phyloP scores from a whole-genome alignment of 2,329 filamentous ascomycete genomes.

The Colletotrichum australisinense region DNA sequence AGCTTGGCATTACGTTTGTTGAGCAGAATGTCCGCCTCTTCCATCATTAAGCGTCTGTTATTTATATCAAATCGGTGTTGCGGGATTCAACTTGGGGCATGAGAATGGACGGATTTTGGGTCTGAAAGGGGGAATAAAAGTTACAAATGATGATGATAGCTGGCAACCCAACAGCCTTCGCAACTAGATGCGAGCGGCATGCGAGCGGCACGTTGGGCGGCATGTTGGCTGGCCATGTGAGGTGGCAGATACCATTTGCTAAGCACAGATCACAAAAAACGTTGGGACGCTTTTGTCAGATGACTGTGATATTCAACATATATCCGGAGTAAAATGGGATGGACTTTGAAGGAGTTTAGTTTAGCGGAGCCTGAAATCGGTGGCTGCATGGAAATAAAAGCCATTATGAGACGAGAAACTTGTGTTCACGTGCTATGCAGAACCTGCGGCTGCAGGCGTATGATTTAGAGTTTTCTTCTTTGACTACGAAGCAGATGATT shows the following conservation, averaged over 20 bases:
- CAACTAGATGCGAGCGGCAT: background rate
- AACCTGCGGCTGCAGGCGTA: background rate
- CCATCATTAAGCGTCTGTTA: constrained; percentile 76
- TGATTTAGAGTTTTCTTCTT: background rate
- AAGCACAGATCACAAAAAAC: background rate
- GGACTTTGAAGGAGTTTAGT: background rate
- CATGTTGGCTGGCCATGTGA: background rate
- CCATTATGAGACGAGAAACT: background rate
- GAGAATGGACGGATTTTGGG: constrained; percentile 14
- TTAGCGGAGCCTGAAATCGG: constrained; percentile 4
- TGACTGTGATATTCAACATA: constrained; percentile 34
- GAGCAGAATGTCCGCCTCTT: constrained; percentile 95
- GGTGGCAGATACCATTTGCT: background rate
- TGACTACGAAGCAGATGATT: background rate
- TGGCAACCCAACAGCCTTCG: background rate
- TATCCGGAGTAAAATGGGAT: constrained; percentile 30
- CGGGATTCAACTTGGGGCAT: constrained; percentile 25
- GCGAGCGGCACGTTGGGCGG: background rate
- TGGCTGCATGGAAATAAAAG: constrained; percentile 5
- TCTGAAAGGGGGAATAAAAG: constrained; percentile 6
- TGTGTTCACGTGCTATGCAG: background rate
- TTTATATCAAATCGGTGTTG: constrained; percentile 23
- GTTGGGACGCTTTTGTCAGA: background rate
- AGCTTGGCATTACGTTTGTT: constrained; percentile 91
- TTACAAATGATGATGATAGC: background rate